These are phyloP conservation scores for Austroboletus novae-zelandiae DNA, from an alignment of 1,284 basidiomycete genomes.

Conservation along the genomic window DNA sequence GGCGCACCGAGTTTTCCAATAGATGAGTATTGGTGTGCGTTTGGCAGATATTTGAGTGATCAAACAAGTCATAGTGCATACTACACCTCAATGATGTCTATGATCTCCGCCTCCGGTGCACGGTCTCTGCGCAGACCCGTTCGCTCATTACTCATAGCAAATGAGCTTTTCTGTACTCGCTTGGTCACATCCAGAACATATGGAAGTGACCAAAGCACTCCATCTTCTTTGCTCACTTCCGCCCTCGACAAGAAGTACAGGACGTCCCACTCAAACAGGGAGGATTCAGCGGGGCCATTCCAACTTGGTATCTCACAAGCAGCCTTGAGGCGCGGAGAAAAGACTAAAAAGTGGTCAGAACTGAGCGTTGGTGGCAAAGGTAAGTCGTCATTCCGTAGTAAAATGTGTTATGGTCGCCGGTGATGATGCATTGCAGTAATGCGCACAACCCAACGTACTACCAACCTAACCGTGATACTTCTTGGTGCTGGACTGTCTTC, in stretches of 20 bases:
- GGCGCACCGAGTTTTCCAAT: not conserved
- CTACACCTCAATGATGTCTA: conserved; percentile 14
- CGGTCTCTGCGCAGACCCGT: conserved; percentile 1
- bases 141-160: not conserved
- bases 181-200: conserved; percentile 34
- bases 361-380: conserved; percentile 81
- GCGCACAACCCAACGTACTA: conserved; percentile 66
- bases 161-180: not conserved
- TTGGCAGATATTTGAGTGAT: not conserved
- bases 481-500: conserved; percentile 81
- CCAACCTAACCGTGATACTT: conserved; percentile 81
- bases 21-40: not conserved
- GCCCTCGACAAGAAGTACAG: conserved; percentile 62
- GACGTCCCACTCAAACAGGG: conserved; percentile 34
- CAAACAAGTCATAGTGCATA: not conserved
- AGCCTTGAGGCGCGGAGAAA: conserved; percentile 51
- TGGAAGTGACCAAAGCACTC: conserved; percentile 49
- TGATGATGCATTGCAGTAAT: conserved; percentile 12
- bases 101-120: conserved; percentile 1
- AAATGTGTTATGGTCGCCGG: not conserved
- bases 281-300: conserved; percentile 78
- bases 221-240: conserved; percentile 59
- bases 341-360: conserved; percentile 78
- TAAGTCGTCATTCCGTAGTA: conserved; percentile 35
- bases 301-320: conserved; percentile 70